Percentiles rank a stretch among this genome's conserved stretches.
These are phyloP conservation scores for Cystobasidium pallidum DNA, from an alignment of 1,284 basidiomycete species.

Conservation along the genomic window DNA sequence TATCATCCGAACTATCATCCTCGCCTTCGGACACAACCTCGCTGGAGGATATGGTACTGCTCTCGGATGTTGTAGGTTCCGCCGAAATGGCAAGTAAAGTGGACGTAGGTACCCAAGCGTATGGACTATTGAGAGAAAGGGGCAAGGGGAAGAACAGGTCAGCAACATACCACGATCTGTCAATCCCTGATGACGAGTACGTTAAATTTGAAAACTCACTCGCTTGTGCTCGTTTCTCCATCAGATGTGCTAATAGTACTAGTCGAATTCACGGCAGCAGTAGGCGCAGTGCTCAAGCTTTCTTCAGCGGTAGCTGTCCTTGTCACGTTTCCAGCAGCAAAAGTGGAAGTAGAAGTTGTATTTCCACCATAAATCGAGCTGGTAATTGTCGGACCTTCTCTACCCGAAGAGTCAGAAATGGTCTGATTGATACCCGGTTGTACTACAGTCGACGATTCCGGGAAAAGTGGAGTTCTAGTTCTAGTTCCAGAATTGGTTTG, in stretches of 20 bases:
- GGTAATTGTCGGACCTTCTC: neutral
- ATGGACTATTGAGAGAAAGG: constrained; percentile 6
- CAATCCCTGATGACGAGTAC: too few relatives aligned
- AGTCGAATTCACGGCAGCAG: constrained; percentile 2
- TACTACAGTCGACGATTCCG: neutral
- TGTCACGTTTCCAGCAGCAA: neutral
- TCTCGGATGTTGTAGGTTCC: neutral
- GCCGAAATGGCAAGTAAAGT: constrained; percentile 27
- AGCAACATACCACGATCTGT: neutral
- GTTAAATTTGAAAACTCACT: neutral
- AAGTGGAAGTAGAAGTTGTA: neutral
- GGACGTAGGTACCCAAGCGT: constrained; percentile 41
- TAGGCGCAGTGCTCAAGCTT: constrained; percentile 1
- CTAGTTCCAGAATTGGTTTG: neutral
- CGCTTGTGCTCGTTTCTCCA: constrained; percentile 9
- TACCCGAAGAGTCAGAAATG: neutral
- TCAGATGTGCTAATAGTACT: neutral
- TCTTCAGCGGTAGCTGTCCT: neutral
- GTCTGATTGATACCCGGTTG: neutral
- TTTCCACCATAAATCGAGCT: too few relatives aligned
- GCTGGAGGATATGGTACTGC: neutral
- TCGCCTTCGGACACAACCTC: constrained; percentile 10
- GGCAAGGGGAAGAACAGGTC: neutral
- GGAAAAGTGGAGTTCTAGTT: neutral
- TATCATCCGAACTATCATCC: neutral